A percentile compares a stretch with the other conserved stretches of the same genome.
Conservation (phyloP, 139 green algal species). For the Tetraselmis chui region DNA sequence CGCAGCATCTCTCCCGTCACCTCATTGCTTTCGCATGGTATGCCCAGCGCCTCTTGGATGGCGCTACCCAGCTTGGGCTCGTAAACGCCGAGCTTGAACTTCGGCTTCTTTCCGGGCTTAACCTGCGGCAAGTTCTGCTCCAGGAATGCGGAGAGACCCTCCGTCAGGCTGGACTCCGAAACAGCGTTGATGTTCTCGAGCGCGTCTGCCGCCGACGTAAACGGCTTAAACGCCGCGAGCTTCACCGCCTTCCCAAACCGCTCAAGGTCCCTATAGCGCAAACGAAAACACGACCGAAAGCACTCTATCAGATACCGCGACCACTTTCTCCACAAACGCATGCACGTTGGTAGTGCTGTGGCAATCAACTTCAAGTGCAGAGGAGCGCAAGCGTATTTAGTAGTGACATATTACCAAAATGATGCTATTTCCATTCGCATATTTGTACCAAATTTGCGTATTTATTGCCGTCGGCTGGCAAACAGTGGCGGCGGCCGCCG, state of each 20-base stretch:
- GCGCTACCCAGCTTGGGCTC: conserved; percentile 92
- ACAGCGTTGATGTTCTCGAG: conserved; percentile 93
- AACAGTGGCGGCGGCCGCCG: neutral
- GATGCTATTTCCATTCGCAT: too few species aligned
- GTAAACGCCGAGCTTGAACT: conserved; percentile 84
- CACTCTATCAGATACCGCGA: too few species aligned
- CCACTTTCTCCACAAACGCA: too few species aligned
- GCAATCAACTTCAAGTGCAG: too few species aligned
- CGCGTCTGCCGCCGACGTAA: conserved; percentile 77
- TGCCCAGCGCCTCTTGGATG: conserved; percentile 76
- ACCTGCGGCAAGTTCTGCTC: conserved; percentile 90
- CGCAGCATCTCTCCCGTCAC: conserved; percentile 84
- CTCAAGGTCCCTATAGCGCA: conserved; percentile 49
- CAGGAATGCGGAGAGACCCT: conserved; percentile 88
- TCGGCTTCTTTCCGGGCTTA: conserved; percentile 83
- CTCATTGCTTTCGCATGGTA: conserved; percentile 79
- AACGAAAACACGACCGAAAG: too few species aligned
- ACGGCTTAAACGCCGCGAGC: conserved; percentile 89
- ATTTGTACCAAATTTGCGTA: too few species aligned
- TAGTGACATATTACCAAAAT: too few species aligned
- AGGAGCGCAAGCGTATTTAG: too few species aligned
- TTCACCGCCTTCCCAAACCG: conserved; percentile 80
- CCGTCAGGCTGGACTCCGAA: conserved; percentile 73
- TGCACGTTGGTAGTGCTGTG: too few species aligned
- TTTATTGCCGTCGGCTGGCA: too few species aligned